Evolutionary conservation across 257 asterid species (phyloP).

Genomic region (Solanum rostratum): DNA sequence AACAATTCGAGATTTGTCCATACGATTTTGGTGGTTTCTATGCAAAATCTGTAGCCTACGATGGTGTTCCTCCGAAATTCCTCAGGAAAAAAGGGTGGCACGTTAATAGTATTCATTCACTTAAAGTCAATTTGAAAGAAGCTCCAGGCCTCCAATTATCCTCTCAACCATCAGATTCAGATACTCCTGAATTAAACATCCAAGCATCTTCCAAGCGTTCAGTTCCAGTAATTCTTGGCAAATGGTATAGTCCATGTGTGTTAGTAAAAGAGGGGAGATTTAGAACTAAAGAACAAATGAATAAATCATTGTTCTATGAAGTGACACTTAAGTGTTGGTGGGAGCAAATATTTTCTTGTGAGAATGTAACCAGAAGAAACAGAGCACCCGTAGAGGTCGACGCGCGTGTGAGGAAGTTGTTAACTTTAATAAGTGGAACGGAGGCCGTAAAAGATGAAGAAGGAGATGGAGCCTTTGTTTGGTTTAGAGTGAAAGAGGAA

Average conservation of each 20-base stretch:
- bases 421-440: conserved; percentile 35
- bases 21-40: conserved; percentile 47
- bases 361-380: conserved; percentile 15
- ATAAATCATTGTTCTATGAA: conserved; percentile 40
- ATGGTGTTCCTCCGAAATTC: conserved; percentile 64
- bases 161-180: conserved; percentile 7
- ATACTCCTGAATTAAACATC: conserved; percentile 34
- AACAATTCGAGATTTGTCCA: conserved; percentile 52
- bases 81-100: conserved; percentile 65
- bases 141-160: conserved; percentile 32
- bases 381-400: conserved; percentile 21
- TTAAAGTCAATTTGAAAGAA: conserved; percentile 26
- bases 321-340: conserved; percentile 68
- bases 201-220: conserved; percentile 40
- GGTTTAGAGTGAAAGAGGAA: conserved; percentile 38
- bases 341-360: conserved; percentile 47
- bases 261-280: conserved; percentile 36
- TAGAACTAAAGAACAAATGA: conserved; percentile 34
- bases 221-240: conserved; percentile 37
- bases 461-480: conserved; percentile 26
- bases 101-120: conserved; percentile 24
- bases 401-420: conserved; percentile 38
- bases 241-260: conserved; percentile 65
- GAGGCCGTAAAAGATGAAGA: conserved; percentile 46
- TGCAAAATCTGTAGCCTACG: conserved; percentile 58